A percentile compares a stretch with the other conserved stretches of the same genome.
Evolutionary conservation across 2,329 filamentous ascomycete genomes (phyloP).

Genomic region (Aspergillus quadricinctus): DNA sequence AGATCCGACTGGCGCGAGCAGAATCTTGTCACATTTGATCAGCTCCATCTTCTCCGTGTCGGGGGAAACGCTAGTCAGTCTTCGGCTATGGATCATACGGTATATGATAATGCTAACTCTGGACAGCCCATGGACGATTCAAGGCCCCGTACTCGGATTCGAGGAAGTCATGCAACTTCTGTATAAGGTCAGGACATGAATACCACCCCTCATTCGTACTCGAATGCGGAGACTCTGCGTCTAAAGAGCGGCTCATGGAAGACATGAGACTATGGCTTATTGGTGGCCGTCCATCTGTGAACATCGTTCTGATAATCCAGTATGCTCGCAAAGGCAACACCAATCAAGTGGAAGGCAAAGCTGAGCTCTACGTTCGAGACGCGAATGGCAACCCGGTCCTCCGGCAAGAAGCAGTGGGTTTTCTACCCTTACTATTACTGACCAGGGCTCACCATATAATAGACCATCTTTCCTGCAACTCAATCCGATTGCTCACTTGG

Average conservation of each 20-base stretch:
- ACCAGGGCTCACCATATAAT: background rate
- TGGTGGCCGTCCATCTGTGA: background rate
- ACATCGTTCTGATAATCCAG: background rate
- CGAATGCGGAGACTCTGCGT: background rate
- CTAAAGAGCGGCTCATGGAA: background rate
- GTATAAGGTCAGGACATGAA: background rate
- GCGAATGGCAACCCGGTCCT: background rate
- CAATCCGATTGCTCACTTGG: background rate
- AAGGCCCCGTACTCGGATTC: background rate
- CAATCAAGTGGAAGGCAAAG: background rate
- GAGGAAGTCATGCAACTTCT: background rate
- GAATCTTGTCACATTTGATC: background rate
- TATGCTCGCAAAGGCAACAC: background rate
- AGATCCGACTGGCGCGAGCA: background rate
- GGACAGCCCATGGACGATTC: background rate
- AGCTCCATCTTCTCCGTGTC: background rate
- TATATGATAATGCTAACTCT: background rate
- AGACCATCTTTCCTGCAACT: background rate
- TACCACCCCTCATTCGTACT: background rate
- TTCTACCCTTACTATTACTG: background rate
- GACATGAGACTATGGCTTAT: background rate
- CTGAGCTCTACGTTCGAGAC: background rate
- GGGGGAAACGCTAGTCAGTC: background rate
- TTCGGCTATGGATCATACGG: background rate
- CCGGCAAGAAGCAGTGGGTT: background rate